Evolutionary conservation across 164 flowering plant species (phyloP).

Genomic region (Stephania japonica): DNA sequence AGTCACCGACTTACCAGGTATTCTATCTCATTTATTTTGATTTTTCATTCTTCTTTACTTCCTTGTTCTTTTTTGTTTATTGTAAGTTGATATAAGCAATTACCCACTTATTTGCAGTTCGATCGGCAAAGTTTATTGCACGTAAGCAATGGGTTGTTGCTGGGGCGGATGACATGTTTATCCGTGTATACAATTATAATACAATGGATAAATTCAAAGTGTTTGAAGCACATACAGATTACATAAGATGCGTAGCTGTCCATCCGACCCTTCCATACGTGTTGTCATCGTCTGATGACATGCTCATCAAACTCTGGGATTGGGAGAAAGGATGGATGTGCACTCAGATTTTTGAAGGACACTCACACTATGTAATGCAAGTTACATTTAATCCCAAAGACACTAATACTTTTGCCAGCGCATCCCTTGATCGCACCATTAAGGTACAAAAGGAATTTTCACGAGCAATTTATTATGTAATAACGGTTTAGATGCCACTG

Average conservation of each 20-base stretch:
- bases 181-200: constrained; percentile 94
- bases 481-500: background rate
- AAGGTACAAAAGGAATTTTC: constrained; percentile 44
- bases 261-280: constrained; percentile 90
- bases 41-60: background rate
- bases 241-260: constrained; percentile 83
- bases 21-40: background rate
- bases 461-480: background rate
- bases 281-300: constrained; percentile 92
- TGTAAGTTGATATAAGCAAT: background rate
- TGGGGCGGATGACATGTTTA: constrained; percentile 94
- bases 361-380: constrained; percentile 98
- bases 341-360: constrained; percentile 90
- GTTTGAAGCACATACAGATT: constrained; percentile 90
- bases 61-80: background rate
- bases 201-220: constrained; percentile 93
- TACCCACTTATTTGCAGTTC: constrained; percentile 43
- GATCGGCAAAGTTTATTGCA: constrained; percentile 86
- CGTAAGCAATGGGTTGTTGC: constrained; percentile 96
- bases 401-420: constrained; percentile 94
- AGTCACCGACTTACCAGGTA: constrained; percentile 94
- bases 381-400: constrained; percentile 94
- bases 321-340: constrained; percentile 95
- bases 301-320: constrained; percentile 93
- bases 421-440: constrained; percentile 93